Conservation (phyloP, 345 rosid genomes). For the Atalantia buxifolia region DNA sequence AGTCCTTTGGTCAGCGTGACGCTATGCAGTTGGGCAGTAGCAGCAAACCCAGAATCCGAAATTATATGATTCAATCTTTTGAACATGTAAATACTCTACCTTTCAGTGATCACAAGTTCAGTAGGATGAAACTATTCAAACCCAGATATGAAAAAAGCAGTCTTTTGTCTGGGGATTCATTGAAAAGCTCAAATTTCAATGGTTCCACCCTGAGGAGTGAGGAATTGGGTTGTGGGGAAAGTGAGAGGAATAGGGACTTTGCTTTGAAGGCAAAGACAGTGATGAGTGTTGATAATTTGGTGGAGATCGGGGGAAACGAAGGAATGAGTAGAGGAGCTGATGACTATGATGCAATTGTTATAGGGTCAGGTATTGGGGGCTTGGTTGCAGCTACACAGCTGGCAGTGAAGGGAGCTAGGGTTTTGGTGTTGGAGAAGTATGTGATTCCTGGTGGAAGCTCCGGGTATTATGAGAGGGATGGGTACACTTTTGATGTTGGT, state of each 20-base stretch:
- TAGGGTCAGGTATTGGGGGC: slow-evolving; percentile 95
- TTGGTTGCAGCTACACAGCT: slow-evolving; percentile 87
- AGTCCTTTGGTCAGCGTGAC: not conserved
- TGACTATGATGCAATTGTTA: slow-evolving; percentile 73
- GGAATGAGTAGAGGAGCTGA: slow-evolving; percentile 18
- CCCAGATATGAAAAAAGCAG: slow-evolving; percentile 1
- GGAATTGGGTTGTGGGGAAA: slow-evolving; percentile 3
- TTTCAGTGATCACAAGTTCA: not conserved
- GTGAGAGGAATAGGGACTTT: slow-evolving; percentile 12
- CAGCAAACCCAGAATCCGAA: slow-evolving; percentile 17
- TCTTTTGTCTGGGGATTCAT: not conserved
- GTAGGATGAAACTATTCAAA: not conserved
- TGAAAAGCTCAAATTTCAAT: slow-evolving; percentile 7
- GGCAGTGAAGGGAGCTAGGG: slow-evolving; percentile 85
- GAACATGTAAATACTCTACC: not conserved
- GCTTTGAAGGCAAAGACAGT: slow-evolving; percentile 29
- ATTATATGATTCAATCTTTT: slow-evolving; percentile 1
- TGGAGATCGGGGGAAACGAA: slow-evolving; percentile 28
- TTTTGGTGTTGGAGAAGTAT: slow-evolving; percentile 85
- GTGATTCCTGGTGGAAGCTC: slow-evolving; percentile 99
- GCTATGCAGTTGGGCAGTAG: slow-evolving; percentile 12
- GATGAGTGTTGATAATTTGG: slow-evolving; percentile 33
- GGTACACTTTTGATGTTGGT: slow-evolving; percentile 90
- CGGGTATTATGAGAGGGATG: slow-evolving; percentile 81
- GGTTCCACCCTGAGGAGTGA: slow-evolving; percentile 4